Evolutionary conservation across 768 basidiomycete species (phyloP).

Genomic region (Lepiota subincarnata): DNA sequence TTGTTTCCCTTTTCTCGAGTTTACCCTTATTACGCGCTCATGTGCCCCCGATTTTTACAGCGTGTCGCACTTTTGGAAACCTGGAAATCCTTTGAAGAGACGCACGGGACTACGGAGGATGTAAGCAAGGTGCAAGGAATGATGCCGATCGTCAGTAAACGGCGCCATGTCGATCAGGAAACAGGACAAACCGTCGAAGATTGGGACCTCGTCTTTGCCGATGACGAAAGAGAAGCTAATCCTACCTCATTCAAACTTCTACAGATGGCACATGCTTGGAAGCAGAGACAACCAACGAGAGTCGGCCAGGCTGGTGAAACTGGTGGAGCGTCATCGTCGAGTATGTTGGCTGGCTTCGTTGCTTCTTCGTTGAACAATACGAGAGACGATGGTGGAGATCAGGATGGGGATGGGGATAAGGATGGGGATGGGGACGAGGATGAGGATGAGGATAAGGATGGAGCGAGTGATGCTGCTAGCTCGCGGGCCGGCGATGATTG

Average conservation of each 20-base stretch:
- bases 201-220: constrained; percentile 93
- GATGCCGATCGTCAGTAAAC: constrained; percentile 91
- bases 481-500: constrained; percentile 36
- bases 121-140: constrained; percentile 81
- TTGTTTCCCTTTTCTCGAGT: constrained; percentile 11
- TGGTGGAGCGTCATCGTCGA: constrained; percentile 25
- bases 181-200: constrained; percentile 89
- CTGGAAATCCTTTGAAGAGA: constrained; percentile 93
- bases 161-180: constrained; percentile 77
- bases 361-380: constrained; percentile 25
- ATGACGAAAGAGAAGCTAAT: constrained; percentile 92
- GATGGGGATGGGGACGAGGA: background rate
- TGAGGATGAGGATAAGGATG: constrained; percentile 26
- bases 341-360: constrained; percentile 45
- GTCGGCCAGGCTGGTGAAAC: background rate
- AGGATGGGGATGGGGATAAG: constrained; percentile 15
- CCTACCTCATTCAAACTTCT: constrained; percentile 94
- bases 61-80: constrained; percentile 89
- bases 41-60: constrained; percentile 33
- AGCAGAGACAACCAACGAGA: constrained; percentile 44
- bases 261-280: constrained; percentile 94
- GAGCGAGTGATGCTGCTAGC: constrained; percentile 50
- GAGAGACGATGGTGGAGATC: too few relatives aligned
- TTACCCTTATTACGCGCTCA: background rate
- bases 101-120: constrained; percentile 68